phyloP scores from a whole-genome alignment of 2,329 filamentous ascomycete genomes.

The Neopestalotiopsis sp. region DNA sequence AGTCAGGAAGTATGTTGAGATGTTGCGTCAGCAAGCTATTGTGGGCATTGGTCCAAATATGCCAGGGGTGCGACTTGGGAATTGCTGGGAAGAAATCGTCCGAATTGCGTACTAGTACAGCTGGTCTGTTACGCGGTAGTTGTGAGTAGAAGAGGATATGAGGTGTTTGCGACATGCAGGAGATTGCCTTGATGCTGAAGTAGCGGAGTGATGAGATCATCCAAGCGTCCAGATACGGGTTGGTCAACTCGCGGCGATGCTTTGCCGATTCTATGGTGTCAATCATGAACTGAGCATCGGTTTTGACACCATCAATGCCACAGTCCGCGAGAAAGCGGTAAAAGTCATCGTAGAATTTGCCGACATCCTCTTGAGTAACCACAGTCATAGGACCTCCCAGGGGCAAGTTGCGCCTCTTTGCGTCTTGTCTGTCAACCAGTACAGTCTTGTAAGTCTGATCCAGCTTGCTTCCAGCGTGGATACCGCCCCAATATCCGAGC shows the following conservation, averaged over 20 bases:
- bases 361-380: slow-evolving; percentile 76
- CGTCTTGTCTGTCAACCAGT: slow-evolving; percentile 57
- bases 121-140: slow-evolving; percentile 75
- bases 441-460: slow-evolving; percentile 80
- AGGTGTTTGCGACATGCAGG: slow-evolving; percentile 93
- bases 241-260: slow-evolving; percentile 74
- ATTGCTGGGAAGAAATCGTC: slow-evolving; percentile 91
- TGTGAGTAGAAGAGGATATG: slow-evolving; percentile 87
- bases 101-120: slow-evolving; percentile 81
- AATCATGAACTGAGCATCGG: slow-evolving; percentile 89
- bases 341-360: slow-evolving; percentile 86
- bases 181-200: slow-evolving; percentile 80
- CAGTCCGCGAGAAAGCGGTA: slow-evolving; percentile 78
- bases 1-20: slow-evolving; percentile 86
- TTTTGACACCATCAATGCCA: slow-evolving; percentile 88
- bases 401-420: slow-evolving; percentile 51
- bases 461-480: slow-evolving; percentile 76
- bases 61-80: slow-evolving; percentile 85
- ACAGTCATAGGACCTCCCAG: slow-evolving; percentile 72
- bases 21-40: slow-evolving; percentile 84
- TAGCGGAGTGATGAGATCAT: slow-evolving; percentile 76
- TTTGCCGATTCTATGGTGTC: slow-evolving; percentile 75
- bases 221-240: slow-evolving; percentile 86
- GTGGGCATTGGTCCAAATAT: slow-evolving; percentile 93
- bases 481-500: slow-evolving; percentile 87